Conservation (phyloP, 2,329 filamentous ascomycete genomes). For the Claviceps sp. region DNA sequence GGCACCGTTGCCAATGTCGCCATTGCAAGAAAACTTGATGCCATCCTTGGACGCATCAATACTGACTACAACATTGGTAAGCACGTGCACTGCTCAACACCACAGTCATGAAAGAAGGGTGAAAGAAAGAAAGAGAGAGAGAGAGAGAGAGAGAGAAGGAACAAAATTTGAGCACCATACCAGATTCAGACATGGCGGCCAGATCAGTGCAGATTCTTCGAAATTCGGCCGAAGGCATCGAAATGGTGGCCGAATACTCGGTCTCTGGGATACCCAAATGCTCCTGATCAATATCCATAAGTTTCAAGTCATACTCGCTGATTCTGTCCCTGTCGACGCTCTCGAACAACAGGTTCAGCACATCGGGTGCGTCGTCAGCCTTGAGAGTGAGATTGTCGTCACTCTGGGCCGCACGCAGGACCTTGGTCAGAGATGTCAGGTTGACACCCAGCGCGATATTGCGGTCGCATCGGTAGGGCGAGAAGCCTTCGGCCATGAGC, state of each 20-base stretch:
- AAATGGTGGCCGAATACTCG: constrained; percentile 87
- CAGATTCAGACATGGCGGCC: constrained; percentile 85
- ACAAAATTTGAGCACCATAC: constrained; percentile 33
- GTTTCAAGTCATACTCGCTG: constrained; percentile 98
- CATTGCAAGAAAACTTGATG: constrained; percentile 84
- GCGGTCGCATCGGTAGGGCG: constrained; percentile 92
- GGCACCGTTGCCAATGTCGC: constrained; percentile 91
- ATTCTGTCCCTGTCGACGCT: constrained; percentile 76
- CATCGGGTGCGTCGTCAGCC: constrained; percentile 92
- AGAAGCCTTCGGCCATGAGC: constrained; percentile 90
- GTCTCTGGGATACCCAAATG: constrained; percentile 97
- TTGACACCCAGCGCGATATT: constrained; percentile 98
- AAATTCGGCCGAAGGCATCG: constrained; percentile 82
- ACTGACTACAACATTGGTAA: constrained; percentile 44
- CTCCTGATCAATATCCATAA: constrained; percentile 99
- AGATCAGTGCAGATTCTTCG: constrained; percentile 90
- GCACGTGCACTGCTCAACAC: background rate
- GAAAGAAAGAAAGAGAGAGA: background rate
- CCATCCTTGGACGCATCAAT: constrained; percentile 97
- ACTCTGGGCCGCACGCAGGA: constrained; percentile 84
- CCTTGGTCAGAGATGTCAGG: constrained; percentile 90
- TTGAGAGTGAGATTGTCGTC: constrained; percentile 94
- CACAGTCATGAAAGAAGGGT: background rate
- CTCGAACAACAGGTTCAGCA: constrained; percentile 92
- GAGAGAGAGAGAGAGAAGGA: background rate